Evolutionary conservation across 1,284 basidiomycete genomes (phyloP).

Genomic region (Porogramme epimiltina): DNA sequence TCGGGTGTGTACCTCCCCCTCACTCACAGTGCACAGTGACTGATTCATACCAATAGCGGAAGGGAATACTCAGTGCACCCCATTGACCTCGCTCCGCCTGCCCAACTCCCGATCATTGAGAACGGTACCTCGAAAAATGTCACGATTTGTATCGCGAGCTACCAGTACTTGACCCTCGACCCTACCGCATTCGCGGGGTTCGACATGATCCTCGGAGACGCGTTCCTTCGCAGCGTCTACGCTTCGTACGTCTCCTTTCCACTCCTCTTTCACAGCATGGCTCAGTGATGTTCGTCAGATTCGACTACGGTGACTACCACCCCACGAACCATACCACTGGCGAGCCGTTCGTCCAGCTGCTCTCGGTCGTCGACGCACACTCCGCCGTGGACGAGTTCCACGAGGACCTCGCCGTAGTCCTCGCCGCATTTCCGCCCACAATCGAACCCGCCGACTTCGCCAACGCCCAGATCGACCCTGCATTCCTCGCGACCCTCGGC

Average conservation of each 20-base stretch:
- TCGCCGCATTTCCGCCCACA: constrained; percentile 13
- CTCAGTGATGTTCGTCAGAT: constrained; percentile 22
- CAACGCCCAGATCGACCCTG: neutral
- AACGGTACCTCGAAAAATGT: constrained; percentile 3
- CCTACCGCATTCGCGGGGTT: constrained; percentile 27
- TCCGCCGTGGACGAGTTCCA: neutral
- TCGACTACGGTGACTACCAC: constrained; percentile 42
- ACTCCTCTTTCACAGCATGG: constrained; percentile 27
- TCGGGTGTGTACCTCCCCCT: constrained; percentile 24
- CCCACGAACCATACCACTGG: neutral
- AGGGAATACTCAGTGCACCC: constrained; percentile 6
- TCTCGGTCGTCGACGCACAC: neutral
- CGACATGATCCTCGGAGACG: constrained; percentile 41
- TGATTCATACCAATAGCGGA: neutral
- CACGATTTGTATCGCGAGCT: constrained; percentile 6
- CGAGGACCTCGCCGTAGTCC: neutral
- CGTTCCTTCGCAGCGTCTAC: constrained; percentile 43
- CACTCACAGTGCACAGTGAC: too few species aligned
- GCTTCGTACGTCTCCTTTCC: constrained; percentile 34
- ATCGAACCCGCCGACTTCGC: constrained; percentile 6
- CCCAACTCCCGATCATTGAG: neutral
- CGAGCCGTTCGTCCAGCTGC: neutral
- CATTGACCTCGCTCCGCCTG: constrained; percentile 3
- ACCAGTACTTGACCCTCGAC: constrained; percentile 15
- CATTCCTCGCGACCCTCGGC: constrained; percentile 3